phyloP scores from a whole-genome alignment of 2,329 filamentous ascomycete species.

The Diaporthe sp. region DNA sequence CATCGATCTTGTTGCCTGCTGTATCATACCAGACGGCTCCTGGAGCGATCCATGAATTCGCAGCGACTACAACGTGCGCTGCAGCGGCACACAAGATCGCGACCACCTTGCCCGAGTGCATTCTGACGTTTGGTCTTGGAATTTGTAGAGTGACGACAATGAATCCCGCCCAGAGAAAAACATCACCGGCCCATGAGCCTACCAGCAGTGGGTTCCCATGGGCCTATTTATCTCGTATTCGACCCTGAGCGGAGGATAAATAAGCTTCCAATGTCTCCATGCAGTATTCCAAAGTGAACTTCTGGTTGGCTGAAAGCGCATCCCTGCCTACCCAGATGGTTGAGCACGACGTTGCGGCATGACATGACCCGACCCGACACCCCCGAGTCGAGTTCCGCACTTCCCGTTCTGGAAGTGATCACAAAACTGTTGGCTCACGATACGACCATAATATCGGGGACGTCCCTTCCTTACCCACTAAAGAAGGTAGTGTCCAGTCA shows the following conservation, averaged over 20 bases:
- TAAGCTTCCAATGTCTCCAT: neutral
- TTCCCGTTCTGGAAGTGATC: conserved; percentile 24
- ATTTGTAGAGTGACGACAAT: neutral
- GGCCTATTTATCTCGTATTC: neutral
- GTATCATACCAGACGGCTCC: conserved; percentile 57
- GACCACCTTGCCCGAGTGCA: neutral
- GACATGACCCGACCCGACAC: conserved; percentile 8
- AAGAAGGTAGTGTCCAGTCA: conserved; percentile 1
- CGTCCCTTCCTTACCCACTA: neutral
- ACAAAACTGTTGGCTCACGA: neutral
- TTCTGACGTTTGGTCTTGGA: neutral
- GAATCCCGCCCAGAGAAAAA: neutral
- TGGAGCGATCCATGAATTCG: conserved; percentile 55
- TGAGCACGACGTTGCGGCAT: conserved; percentile 4
- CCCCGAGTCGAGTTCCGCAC: conserved; percentile 26
- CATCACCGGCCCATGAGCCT: neutral
- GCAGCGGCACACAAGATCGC: conserved; percentile 14
- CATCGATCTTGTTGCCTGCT: conserved; percentile 55
- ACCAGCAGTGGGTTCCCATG: neutral
- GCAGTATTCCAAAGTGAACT: neutral
- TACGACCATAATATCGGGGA: conserved; percentile 15
- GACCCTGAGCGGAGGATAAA: neutral
- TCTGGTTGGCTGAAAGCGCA: neutral
- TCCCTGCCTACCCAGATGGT: neutral
- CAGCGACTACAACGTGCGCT: conserved; percentile 22